Evolutionary conservation across 1,139 yeast genomes (phyloP), one percentile per base, ranked within the genome.

Genomic region (Yamadazyma diospyri): DNA sequence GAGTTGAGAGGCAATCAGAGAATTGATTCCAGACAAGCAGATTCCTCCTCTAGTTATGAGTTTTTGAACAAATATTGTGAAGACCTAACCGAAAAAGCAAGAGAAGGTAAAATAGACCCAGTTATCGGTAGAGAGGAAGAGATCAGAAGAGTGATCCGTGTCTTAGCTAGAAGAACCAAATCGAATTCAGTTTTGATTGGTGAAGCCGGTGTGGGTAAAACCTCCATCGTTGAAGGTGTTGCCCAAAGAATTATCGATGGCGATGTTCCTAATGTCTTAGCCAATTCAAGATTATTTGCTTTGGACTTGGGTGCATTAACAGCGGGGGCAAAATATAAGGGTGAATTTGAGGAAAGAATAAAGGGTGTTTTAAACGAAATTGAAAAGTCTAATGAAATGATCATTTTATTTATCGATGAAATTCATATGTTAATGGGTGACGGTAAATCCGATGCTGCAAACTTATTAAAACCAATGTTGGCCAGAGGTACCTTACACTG

Each of bases 351-450:
- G 67, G 99, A 92, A 64, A 80, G 99, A 63, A 73, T 92, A 51
- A 92, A 94, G 64, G 97, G 97, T 43, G 98, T 92, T 15, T 69
- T 92, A 53, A 85, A 80, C 55, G 99, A 94, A 51, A 84, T 92
- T 50, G 96, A 87, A 56, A 85, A 87, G 46, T 79, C 96, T 1
- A 80, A 81, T 47, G 86, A 79, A 33, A 74, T 87, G 76, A 88
- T 92, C 46, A 80, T 89, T 46, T 72, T 89, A 42, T 92, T 92
- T 63, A 85, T 89, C 48, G 97, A 92, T 62, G 98, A 92, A 64
- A 89, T 89, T 53, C 99, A 92, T 63, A 89, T 92, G 96, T 77
- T 94, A 48, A 92, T 94, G 97, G 99, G 99, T 46, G 96, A 92
- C 55, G 98, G 98, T 54, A 78, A 76, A 50, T 64, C 76, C 30